Percentiles rank a stretch among this genome's conserved stretches.
These are phyloP conservation scores for Metarhizium brunneum DNA, from an alignment of 2,329 filamentous ascomycete species.

Conservation along the genomic window DNA sequence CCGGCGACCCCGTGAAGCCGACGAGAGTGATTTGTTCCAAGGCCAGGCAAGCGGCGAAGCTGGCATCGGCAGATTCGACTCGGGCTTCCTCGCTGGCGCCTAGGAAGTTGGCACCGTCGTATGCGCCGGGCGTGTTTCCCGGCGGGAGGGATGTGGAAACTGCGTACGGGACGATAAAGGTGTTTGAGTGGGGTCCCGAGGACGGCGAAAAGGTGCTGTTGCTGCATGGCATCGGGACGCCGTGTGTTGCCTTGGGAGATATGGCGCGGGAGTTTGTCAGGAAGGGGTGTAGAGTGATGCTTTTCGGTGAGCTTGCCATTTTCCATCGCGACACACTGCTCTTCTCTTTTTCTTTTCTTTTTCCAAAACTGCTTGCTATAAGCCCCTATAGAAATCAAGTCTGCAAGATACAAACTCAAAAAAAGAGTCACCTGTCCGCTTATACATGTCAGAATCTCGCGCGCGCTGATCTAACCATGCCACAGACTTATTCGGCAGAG, in stretches of 20 bases:
- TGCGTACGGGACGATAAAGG: constrained; percentile 60
- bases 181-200: constrained; percentile 74
- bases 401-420: too few relatives aligned
- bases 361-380: too few relatives aligned
- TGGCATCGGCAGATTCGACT: not conserved
- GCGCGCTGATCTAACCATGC: too few relatives aligned
- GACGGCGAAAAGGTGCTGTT: constrained; percentile 63
- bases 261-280: constrained; percentile 56
- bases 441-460: too few relatives aligned
- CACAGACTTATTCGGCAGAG: constrained; percentile 64
- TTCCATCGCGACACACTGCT: not conserved
- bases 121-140: constrained; percentile 62
- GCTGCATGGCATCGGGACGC: constrained; percentile 75
- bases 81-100: not conserved
- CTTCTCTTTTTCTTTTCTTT: too few relatives aligned
- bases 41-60: constrained; percentile 3
- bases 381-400: too few relatives aligned
- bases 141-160: constrained; percentile 59
- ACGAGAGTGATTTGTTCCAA: not conserved
- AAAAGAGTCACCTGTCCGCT: too few relatives aligned
- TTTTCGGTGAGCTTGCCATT: constrained; percentile 51
- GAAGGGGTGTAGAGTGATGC: constrained; percentile 65
- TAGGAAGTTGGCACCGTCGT: constrained; percentile 32
- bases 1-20: constrained; percentile 7
- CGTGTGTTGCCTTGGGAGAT: constrained; percentile 58